Percentiles rank a stretch among this genome's conserved stretches.
Evolutionary conservation across 2,329 filamentous ascomycete genomes (phyloP).

Genomic region (Raffaelea albimanens): DNA sequence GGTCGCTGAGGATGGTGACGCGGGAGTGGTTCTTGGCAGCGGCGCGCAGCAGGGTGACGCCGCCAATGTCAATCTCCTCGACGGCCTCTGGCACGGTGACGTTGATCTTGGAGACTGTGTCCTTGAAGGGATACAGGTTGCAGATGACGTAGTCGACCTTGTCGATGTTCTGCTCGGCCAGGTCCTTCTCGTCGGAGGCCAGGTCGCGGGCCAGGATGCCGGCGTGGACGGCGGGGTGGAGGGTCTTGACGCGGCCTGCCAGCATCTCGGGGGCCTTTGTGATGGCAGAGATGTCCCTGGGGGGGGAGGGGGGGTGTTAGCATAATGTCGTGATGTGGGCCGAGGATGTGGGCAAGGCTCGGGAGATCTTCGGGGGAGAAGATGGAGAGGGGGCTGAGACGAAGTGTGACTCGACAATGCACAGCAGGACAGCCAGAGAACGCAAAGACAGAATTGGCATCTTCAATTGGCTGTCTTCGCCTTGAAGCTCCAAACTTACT

Average conservation of each 20-base stretch:
- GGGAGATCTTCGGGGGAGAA: too few species aligned
- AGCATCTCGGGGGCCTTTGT: slow-evolving; percentile 97
- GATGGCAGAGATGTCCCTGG: slow-evolving; percentile 91
- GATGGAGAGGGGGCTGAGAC: too few species aligned
- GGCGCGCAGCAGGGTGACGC: slow-evolving; percentile 90
- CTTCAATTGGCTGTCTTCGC: too few species aligned
- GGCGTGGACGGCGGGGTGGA: slow-evolving; percentile 85
- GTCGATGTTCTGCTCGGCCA: slow-evolving; percentile 87
- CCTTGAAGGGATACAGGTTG: slow-evolving; percentile 99
- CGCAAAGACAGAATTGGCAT: background rate
- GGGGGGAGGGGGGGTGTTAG: background rate
- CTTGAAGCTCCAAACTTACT: too few species aligned
- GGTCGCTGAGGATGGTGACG: slow-evolving; percentile 93
- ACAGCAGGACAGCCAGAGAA: background rate
- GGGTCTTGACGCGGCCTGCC: slow-evolving; percentile 68
- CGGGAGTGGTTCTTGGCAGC: slow-evolving; percentile 96
- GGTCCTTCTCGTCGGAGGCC: slow-evolving; percentile 91
- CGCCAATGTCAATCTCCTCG: slow-evolving; percentile 97
- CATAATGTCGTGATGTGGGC: too few species aligned
- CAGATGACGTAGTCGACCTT: slow-evolving; percentile 95
- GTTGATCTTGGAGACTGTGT: slow-evolving; percentile 93
- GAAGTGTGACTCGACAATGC: background rate
- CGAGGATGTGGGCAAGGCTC: too few species aligned
- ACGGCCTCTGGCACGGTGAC: slow-evolving; percentile 95
- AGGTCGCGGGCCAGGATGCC: slow-evolving; percentile 91